A percentile compares a stretch with the other conserved stretches of the same genome.
phyloP scores from a whole-genome alignment of 345 rosid genomes.

The Firmiana major region DNA sequence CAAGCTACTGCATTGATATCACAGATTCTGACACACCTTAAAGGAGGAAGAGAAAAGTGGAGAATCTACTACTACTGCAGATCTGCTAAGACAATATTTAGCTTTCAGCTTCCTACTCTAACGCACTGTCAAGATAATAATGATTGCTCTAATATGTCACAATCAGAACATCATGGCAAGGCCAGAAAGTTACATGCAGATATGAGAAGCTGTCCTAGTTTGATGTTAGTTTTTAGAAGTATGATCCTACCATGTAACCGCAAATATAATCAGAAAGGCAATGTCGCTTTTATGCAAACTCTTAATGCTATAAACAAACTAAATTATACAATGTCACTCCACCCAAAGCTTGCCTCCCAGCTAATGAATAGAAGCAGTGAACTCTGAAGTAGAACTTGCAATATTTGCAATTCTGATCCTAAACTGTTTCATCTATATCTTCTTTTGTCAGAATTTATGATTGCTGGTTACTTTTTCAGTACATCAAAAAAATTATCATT shows the following conservation, averaged over 20 bases:
- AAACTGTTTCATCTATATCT: not conserved
- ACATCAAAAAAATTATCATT: not conserved
- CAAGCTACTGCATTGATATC: not conserved
- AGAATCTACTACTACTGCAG: not conserved
- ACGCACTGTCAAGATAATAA: not conserved
- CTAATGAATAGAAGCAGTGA: not conserved
- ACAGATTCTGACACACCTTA: not conserved
- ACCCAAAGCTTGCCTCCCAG: not conserved
- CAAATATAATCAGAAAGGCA: not conserved
- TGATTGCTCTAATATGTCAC: not conserved
- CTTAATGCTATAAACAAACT: not conserved
- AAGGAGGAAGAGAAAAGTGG: not conserved
- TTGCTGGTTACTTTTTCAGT: not conserved
- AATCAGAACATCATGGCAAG: not conserved
- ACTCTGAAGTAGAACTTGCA: not conserved
- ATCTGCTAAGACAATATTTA: not conserved
- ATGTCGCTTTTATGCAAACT: not conserved
- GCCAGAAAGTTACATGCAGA: not conserved
- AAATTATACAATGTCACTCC: not conserved
- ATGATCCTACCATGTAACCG: not conserved
- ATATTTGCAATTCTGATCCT: not conserved
- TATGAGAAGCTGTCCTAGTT: not conserved
- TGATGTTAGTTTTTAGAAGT: not conserved
- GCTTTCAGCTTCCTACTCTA: conserved; percentile 1
- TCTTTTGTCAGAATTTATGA: not conserved